Conservation (phyloP, 345 rosid genomes). For the Brassica cretica region DNA sequence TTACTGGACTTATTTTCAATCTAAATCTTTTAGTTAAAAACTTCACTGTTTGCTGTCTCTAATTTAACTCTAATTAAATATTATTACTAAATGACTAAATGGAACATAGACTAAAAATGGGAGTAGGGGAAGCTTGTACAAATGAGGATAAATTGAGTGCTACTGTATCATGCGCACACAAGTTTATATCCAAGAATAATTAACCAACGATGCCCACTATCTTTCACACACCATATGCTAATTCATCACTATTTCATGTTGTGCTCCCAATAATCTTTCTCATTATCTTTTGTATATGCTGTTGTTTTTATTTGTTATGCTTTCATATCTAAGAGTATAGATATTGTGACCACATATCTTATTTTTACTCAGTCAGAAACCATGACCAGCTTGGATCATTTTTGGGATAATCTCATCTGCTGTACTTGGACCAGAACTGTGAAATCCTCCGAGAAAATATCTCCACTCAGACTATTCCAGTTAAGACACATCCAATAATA, state of each 20-base stretch:
- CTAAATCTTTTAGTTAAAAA: background rate
- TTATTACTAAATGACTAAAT: background rate
- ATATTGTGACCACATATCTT: background rate
- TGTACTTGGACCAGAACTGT: background rate
- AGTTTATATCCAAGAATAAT: conserved; percentile 30
- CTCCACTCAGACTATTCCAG: background rate
- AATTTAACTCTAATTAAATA: background rate
- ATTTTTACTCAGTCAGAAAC: background rate
- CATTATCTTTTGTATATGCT: background rate
- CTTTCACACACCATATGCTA: conserved; percentile 29
- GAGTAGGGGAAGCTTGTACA: conserved; percentile 27
- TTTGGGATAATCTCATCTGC: background rate
- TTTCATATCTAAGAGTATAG: background rate
- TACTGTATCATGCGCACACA: conserved; percentile 86
- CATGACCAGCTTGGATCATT: background rate
- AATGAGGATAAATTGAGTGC: conserved; percentile 51
- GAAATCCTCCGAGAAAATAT: too few species aligned
- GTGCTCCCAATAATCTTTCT: conserved; percentile 24
- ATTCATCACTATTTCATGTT: conserved; percentile 41
- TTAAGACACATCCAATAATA: background rate
- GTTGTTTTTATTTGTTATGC: background rate
- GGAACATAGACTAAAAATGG: conserved; percentile 1
- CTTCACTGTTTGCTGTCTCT: background rate
- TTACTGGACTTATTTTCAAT: background rate
- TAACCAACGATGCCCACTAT: conserved; percentile 46